Percentiles rank a stretch among this genome's conserved stretches.
These are phyloP conservation scores for Amaranthus hypochondriacus DNA, from an alignment of 148 eudicot species.

Conservation along the genomic window DNA sequence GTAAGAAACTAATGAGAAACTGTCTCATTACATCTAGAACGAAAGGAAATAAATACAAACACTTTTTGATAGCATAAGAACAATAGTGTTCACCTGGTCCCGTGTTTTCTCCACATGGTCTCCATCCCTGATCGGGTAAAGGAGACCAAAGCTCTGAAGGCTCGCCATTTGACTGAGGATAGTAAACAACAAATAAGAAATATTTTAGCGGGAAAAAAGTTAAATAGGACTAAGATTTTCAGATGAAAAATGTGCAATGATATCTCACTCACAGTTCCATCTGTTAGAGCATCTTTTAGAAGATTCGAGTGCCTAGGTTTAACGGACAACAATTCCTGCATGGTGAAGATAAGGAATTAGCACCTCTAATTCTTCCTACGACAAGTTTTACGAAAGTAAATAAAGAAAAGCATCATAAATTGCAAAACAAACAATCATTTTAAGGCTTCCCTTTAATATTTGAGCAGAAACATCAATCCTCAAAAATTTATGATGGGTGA, in stretches of 20 bases:
- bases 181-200: constrained; percentile 3
- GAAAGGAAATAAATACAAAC: not conserved
- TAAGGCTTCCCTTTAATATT: no score
- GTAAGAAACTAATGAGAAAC: constrained; percentile 18
- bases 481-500: no score
- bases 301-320: constrained; percentile 75
- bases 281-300: constrained; percentile 69
- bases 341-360: constrained; percentile 13
- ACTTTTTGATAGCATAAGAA: not conserved
- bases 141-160: constrained; percentile 75
- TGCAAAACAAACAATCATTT: no score
- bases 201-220: not conserved
- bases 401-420: no score
- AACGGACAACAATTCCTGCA: constrained; percentile 71
- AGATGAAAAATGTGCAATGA: constrained; percentile 4
- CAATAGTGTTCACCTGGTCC: constrained; percentile 44
- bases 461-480: no score
- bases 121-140: constrained; percentile 80
- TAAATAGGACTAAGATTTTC: not conserved
- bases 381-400: not conserved
- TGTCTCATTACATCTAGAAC: not conserved
- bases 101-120: constrained; percentile 47
- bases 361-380: not conserved
- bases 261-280: constrained; percentile 58
- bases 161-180: constrained; percentile 54